A percentile compares a stretch with the other conserved stretches of the same genome.
Evolutionary conservation across 129 eudicot species (phyloP).

Genomic region (Mikania micrantha): DNA sequence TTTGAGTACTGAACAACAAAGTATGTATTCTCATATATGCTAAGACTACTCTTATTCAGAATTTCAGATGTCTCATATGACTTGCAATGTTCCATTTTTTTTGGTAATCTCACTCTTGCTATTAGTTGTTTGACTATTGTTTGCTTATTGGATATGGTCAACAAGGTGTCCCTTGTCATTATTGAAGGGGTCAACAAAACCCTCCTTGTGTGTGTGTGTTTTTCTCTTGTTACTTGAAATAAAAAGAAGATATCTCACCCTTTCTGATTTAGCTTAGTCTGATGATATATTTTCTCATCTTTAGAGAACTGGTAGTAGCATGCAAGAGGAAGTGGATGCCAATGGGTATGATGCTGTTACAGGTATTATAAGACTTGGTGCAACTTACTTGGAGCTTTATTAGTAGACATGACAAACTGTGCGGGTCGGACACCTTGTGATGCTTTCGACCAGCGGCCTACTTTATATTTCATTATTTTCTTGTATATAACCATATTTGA

Average conservation of each 20-base stretch:
- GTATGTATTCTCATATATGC: background rate
- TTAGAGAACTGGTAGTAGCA: slow-evolving; percentile 57
- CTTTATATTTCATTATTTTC: background rate
- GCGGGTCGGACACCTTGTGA: background rate
- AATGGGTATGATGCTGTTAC: slow-evolving; percentile 56
- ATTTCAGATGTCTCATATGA: background rate
- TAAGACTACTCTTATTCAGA: background rate
- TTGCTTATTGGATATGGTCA: background rate
- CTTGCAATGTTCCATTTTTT: background rate
- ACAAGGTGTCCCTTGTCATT: background rate
- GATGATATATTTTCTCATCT: slow-evolving; percentile 8
- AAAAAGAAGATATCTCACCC: background rate
- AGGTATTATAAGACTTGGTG: slow-evolving; percentile 37
- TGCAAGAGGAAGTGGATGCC: slow-evolving; percentile 68
- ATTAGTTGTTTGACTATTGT: background rate
- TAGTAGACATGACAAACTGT: background rate
- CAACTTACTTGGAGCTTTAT: slow-evolving; percentile 3
- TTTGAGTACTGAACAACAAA: slow-evolving; percentile 1
- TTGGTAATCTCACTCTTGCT: background rate
- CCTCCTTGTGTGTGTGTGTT: background rate
- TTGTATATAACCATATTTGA: background rate
- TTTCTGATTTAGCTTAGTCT: background rate
- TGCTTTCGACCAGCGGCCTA: background rate
- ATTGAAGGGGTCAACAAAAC: background rate
- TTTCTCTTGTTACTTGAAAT: background rate